These are phyloP conservation scores for Cyamopsis tetragonoloba DNA, from an alignment of 306 rosid genomes.

Conservation along the genomic window DNA sequence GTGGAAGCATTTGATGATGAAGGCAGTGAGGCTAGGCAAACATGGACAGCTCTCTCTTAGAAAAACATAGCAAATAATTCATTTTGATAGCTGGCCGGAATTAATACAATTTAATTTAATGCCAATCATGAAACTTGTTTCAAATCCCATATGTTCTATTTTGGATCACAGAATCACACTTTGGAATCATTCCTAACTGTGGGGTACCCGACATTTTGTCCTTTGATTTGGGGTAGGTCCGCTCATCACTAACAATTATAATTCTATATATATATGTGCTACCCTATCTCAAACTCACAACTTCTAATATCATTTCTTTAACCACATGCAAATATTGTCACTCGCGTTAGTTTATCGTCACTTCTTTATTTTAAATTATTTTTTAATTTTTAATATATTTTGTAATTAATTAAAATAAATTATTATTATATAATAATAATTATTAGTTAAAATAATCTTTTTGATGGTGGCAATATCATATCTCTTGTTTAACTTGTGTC, in stretches of 20 bases:
- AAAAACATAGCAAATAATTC: constrained; percentile 15
- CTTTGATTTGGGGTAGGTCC: constrained; percentile 39
- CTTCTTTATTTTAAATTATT: no score
- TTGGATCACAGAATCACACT: constrained; percentile 38
- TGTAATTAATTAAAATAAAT: no score
- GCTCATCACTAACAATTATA: constrained; percentile 10
- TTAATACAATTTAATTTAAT: constrained; percentile 23
- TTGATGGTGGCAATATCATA: no score
- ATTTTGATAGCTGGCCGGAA: constrained; percentile 42
- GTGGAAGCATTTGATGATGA: constrained; percentile 38
- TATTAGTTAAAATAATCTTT: no score
- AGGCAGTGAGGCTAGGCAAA: constrained; percentile 21
- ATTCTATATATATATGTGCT: constrained; percentile 19
- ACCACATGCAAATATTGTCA: no score
- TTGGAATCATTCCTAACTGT: constrained; percentile 44
- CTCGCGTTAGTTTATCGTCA: no score
- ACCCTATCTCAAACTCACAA: constrained; percentile 1
- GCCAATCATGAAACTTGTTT: constrained; percentile 37
- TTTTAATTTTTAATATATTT: no score
- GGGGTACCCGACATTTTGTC: constrained; percentile 41
- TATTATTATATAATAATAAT: no score
- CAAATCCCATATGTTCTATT: constrained; percentile 46
- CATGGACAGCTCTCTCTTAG: constrained; percentile 39
- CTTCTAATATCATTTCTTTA: no score
- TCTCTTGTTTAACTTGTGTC: no score